Conservation (phyloP, 2,329 filamentous ascomycete genomes). For the Mariannaea elegans region DNA sequence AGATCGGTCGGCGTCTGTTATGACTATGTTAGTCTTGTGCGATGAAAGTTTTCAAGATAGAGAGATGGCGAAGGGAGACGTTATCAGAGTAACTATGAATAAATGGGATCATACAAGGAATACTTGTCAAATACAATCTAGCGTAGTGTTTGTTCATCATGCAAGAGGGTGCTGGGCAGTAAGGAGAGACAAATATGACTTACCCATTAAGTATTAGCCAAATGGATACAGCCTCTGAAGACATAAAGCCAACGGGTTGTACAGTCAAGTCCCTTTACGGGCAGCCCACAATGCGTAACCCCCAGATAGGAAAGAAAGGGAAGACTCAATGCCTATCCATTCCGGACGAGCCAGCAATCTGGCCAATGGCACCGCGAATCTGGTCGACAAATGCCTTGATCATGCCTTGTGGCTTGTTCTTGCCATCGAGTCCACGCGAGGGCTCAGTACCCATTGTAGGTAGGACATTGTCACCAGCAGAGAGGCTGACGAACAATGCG, state of each 20-base stretch:
- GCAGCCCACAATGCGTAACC: not conserved
- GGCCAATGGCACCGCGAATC: slow-evolving; percentile 61
- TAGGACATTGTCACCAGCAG: slow-evolving; percentile 92
- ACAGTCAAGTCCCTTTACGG: not conserved
- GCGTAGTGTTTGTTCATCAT: slow-evolving; percentile 55
- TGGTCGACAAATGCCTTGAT: slow-evolving; percentile 72
- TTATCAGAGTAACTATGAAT: slow-evolving; percentile 46
- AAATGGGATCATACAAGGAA: slow-evolving; percentile 46
- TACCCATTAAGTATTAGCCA: not conserved
- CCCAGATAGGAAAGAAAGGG: not conserved
- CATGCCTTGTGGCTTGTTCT: slow-evolving; percentile 68
- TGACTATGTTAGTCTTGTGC: slow-evolving; percentile 21
- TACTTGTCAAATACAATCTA: slow-evolving; percentile 59
- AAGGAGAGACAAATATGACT: slow-evolving; percentile 12
- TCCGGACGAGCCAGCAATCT: slow-evolving; percentile 48
- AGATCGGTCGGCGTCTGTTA: not conserved
- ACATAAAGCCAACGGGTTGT: not conserved
- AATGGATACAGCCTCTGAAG: not conserved
- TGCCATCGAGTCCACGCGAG: slow-evolving; percentile 54
- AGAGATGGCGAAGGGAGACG: not conserved
- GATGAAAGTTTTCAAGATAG: not conserved
- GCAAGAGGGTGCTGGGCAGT: not conserved
- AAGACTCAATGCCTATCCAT: slow-evolving; percentile 35
- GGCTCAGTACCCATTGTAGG: slow-evolving; percentile 84
- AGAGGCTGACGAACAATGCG: slow-evolving; percentile 91